Base-by-base conservation (phyloP, 1,284 basidiomycete species). In the Dichomitus squalens region DNA sequence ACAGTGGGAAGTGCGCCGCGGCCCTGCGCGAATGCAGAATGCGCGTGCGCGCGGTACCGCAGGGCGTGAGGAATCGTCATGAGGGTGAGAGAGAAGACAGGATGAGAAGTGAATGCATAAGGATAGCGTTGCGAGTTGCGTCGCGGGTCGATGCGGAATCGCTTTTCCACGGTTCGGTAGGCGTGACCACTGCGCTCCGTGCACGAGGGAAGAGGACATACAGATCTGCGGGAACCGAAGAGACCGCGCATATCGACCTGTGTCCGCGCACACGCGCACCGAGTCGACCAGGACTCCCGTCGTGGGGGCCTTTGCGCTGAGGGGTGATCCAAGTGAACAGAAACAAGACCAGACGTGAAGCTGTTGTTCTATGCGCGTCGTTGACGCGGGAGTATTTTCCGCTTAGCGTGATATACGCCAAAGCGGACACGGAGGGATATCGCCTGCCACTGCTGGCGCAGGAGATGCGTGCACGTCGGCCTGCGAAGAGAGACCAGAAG, bases 401-500 rank as follows among this genome's bases (percentile, higher is more conserved):
- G 76, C 70, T 83, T 80, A 18, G 82, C 81, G 55, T 84, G 75
- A 70, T 86, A 87, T 47, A 87, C 71, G 58, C 76, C 73, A 64
- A 87, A 86, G 38, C 82, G 76, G 39, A 86, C 63, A 60, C 81
- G 72, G 25, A 87, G 75, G 0, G 75, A 67, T 25, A 86, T 60
- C 7, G 84, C 81, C 61, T 84, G 82, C 85, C 85, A 87, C 53
- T 85, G 81, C 21, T 81, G 74, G 59, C 76, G 75, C 40, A 87
- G 70, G 38, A 71, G 72, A 66, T 85, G 74, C 11, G 74, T 71
- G 70, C 85, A 87, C 36, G 81, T 82, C n/a, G 86, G 85, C 60
- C 73, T 79, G 55, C 57, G 38, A 33, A 29, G n/a, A 36, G 40
- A 47, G 55, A 47, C 44, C 16, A 47, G 29, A 31, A 47, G 29